Evolutionary conservation across 306 rosid species (phyloP).

Genomic region (Citrullus colocynthis): DNA sequence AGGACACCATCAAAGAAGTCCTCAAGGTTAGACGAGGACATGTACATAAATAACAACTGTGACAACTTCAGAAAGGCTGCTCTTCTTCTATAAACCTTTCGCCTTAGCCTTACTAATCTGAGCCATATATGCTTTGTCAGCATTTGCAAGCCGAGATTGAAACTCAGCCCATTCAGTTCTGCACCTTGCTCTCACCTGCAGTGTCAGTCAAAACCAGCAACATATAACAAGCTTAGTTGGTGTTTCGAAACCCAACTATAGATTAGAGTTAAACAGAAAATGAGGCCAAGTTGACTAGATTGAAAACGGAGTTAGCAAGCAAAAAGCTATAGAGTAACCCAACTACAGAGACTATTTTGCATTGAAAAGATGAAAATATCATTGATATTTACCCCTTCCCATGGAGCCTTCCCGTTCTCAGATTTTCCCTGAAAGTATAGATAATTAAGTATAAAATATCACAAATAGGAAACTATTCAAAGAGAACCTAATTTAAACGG

Average conservation of each 20-base stretch:
- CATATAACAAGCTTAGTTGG: background rate
- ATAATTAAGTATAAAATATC: background rate
- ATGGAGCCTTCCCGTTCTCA: constrained; percentile 43
- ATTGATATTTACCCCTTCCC: constrained; percentile 53
- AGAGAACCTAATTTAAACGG: background rate
- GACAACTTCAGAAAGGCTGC: background rate
- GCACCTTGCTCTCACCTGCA: constrained; percentile 86
- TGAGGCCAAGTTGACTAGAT: background rate
- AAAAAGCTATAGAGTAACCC: background rate
- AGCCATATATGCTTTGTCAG: constrained; percentile 49
- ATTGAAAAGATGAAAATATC: background rate
- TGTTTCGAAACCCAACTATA: background rate
- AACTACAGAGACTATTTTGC: background rate
- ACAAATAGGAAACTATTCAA: background rate
- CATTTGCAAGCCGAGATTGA: constrained; percentile 55
- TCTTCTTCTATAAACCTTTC: constrained; percentile 12
- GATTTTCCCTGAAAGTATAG: constrained; percentile 50
- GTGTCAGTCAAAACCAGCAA: background rate
- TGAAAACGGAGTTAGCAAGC: background rate
- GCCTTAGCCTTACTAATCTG: constrained; percentile 16
- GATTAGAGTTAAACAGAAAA: background rate
- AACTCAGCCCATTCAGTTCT: constrained; percentile 85
- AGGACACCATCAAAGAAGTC: background rate
- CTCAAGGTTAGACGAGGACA: background rate
- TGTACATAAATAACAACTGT: background rate